Conservation (phyloP, 1,139 yeast species). For the Hyphopichia buzzinii region DNA sequence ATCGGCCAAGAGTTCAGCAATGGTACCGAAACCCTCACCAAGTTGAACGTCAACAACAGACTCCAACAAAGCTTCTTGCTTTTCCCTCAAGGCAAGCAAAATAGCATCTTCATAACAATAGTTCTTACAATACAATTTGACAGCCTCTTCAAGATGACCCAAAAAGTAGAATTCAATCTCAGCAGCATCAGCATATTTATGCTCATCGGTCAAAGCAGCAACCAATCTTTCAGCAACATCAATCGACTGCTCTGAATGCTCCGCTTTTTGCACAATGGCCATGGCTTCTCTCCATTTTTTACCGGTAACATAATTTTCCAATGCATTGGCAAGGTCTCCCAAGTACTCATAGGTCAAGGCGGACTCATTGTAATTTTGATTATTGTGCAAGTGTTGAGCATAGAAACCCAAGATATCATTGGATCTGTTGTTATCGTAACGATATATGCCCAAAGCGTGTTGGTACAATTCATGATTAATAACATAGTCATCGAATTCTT, state of each 20-base stretch:
- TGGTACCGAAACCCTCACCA: constrained; percentile 81
- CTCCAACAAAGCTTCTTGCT: constrained; percentile 47
- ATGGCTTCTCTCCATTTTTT: constrained; percentile 87
- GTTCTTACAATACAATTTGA: constrained; percentile 69
- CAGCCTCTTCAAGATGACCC: constrained; percentile 59
- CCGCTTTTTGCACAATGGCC: constrained; percentile 47
- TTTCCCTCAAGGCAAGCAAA: constrained; percentile 51
- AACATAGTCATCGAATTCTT: constrained; percentile 69
- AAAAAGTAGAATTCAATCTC: constrained; percentile 65
- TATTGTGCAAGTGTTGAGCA: constrained; percentile 59
- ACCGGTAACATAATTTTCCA: constrained; percentile 65
- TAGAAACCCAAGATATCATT: constrained; percentile 55
- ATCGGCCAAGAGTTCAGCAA: constrained; percentile 89
- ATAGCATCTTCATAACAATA: constrained; percentile 76
- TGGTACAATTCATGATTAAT: constrained; percentile 72
- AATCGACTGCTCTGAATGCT: constrained; percentile 31
- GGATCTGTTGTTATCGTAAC: constrained; percentile 56
- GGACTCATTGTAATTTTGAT: constrained; percentile 64
- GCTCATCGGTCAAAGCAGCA: constrained; percentile 60
- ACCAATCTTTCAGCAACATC: constrained; percentile 61
- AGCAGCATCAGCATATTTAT: constrained; percentile 82
- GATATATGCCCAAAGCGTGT: constrained; percentile 62
- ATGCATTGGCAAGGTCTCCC: constrained; percentile 54
- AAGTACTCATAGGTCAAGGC: constrained; percentile 77
- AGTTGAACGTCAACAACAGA: constrained; percentile 68